phyloP scores from a whole-genome alignment of 2,329 filamentous ascomycete species.

The Alternaria tenuissima region DNA sequence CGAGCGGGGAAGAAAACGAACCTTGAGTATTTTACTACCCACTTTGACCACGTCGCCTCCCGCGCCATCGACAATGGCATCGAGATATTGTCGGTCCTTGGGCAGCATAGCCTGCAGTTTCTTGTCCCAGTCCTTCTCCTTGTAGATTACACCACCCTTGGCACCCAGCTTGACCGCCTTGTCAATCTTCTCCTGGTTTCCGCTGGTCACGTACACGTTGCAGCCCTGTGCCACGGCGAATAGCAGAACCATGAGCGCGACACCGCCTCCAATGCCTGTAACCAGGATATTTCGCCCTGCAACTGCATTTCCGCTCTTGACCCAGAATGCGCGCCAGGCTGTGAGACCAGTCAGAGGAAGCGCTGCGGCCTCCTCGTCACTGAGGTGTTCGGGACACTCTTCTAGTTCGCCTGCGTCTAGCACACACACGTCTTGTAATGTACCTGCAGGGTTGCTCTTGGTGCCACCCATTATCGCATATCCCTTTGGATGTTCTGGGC shows the following conservation, averaged over 20 bases:
- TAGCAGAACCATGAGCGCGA: conserved; percentile 81
- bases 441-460: conserved; percentile 70
- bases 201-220: conserved; percentile 82
- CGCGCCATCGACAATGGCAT: conserved; percentile 89
- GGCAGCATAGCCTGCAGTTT: conserved; percentile 71
- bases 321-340: conserved; percentile 84
- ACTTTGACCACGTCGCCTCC: conserved; percentile 83
- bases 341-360: conserved; percentile 87
- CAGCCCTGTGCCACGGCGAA: conserved; percentile 78
- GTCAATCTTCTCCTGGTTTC: conserved; percentile 76
- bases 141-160: conserved; percentile 83
- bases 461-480: conserved; percentile 77
- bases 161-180: conserved; percentile 78
- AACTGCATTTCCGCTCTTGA: conserved; percentile 73
- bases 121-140: conserved; percentile 81
- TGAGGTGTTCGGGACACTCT: conserved; percentile 75
- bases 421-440: conserved; percentile 75
- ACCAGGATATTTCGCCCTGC: conserved; percentile 79
- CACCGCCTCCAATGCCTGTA: conserved; percentile 92
- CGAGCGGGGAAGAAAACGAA: conserved; percentile 22
- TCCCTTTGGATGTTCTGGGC: conserved; percentile 70
- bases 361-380: conserved; percentile 78
- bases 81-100: conserved; percentile 71
- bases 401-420: conserved; percentile 79
- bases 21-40: conserved; percentile 73